Conservation (phyloP, 345 rosid species). For the Syzygium grande region DNA sequence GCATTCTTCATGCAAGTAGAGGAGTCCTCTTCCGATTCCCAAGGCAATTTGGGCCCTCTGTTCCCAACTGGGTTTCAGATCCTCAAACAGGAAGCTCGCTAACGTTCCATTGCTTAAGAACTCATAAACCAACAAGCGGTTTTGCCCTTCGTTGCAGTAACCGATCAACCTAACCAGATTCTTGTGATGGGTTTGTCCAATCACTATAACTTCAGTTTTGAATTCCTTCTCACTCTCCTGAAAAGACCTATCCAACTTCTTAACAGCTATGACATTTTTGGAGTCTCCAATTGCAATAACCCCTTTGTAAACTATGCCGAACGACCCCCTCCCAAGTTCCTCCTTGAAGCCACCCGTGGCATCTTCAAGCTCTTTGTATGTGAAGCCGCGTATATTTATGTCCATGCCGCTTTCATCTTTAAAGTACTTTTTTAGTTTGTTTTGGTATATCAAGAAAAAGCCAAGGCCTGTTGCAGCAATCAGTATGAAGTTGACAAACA, state of each 20-base stretch:
- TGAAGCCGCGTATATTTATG: constrained; percentile 15
- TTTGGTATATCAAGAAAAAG: background rate
- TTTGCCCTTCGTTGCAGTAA: constrained; percentile 38
- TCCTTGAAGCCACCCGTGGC: constrained; percentile 32
- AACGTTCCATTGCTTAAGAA: constrained; percentile 43
- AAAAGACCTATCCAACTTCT: constrained; percentile 21
- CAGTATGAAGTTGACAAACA: constrained; percentile 10
- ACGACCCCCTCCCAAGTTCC: constrained; percentile 25
- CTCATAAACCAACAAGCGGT: constrained; percentile 42
- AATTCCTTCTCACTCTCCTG: constrained; percentile 43
- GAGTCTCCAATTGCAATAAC: constrained; percentile 7
- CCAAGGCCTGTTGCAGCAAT: background rate
- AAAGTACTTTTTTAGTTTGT: background rate
- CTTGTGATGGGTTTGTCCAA: constrained; percentile 46
- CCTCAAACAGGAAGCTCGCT: constrained; percentile 30
- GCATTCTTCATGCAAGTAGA: constrained; percentile 53
- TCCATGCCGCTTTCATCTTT: background rate
- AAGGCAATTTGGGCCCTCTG: constrained; percentile 30
- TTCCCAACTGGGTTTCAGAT: constrained; percentile 30
- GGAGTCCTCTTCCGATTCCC: constrained; percentile 40
- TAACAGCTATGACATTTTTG: constrained; percentile 22
- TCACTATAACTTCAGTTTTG: constrained; percentile 39
- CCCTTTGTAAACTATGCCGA: constrained; percentile 23
- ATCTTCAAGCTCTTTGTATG: constrained; percentile 17
- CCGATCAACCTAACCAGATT: constrained; percentile 40